Base-by-base conservation (phyloP, 345 rosid genomes). In the Aquilaria yunnanensis region DNA sequence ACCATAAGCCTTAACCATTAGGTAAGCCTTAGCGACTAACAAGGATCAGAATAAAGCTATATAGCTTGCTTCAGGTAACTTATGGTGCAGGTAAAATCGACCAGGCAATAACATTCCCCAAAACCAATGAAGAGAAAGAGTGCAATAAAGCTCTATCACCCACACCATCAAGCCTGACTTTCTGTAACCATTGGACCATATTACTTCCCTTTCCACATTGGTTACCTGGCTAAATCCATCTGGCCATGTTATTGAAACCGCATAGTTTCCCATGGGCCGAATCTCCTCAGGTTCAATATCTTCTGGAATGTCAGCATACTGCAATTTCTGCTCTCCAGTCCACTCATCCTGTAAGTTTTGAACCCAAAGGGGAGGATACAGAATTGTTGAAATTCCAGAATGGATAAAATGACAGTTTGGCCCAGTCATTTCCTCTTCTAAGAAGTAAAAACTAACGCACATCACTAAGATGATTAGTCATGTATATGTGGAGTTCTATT, bases 231-330 rank as follows among this genome's bases (percentile, higher is more conserved):
- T 87, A 70, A 93, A 87, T 61, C 98, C 98, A 49, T 93, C 98
- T 0, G 98, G 96, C 98, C 97, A 93, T 11, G 96, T 91, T 69
- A 90, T 90, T 13, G 94, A 82, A 66, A 86, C 97, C 0, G 98
- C 97, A n/a, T 89, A 93, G 77, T 89, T 93, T 71, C 98, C 98
- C 97, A 93, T 83, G 2, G 97, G 96, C 47, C 84, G 79, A 62
- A 90, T 93, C 46, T 93, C 98, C 61, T 83, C 88, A 14, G 98
- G 98, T 73, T 90, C 92, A 8, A 86, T 84, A 70, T 87, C 92
- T 72, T 90, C 96, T 5, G 92, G 87, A 75, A 90, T 69, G 74
- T 86, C 94, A 1, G 77, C 67, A 54, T 77, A 86, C 53, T 84
- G 90, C 72, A 93, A 70, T 60, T 87, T 90, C 72, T 90, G 98